phyloP scores from a whole-genome alignment of 768 basidiomycete genomes.

The Macrolepiota fuliginosa region DNA sequence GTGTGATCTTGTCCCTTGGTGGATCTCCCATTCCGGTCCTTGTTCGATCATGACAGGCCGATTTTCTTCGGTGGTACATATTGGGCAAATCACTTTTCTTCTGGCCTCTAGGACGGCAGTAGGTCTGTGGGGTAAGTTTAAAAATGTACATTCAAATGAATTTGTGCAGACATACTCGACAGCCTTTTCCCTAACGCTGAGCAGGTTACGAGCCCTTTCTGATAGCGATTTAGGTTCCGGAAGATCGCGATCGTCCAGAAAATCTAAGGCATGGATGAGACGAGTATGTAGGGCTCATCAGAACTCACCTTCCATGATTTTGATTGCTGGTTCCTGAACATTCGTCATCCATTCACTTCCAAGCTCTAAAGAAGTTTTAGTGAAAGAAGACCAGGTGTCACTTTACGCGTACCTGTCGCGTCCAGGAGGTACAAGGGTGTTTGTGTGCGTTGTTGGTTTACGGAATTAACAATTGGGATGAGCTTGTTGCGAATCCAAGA shows the following conservation, averaged over 20 bases:
- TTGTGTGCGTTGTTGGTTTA: constrained; percentile 34
- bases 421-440: constrained; percentile 57
- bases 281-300: too few species aligned
- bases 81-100: constrained; percentile 54
- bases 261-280: constrained; percentile 40
- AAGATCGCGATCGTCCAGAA: constrained; percentile 46
- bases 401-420: constrained; percentile 50
- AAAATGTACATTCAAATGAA: constrained; percentile 5
- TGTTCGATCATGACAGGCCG: constrained; percentile 68
- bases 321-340: constrained; percentile 50
- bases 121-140: constrained; percentile 42
- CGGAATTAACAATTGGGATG: constrained; percentile 62
- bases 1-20: constrained; percentile 56
- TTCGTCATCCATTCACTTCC: constrained; percentile 57
- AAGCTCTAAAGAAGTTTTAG: constrained; percentile 32
- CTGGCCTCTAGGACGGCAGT: constrained; percentile 50
- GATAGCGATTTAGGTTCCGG: constrained; percentile 62
- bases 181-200: constrained; percentile 41
- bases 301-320: constrained; percentile 46
- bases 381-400: constrained; percentile 6
- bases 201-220: constrained; percentile 47
- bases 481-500: constrained; percentile 93
- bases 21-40: constrained; percentile 51
- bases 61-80: constrained; percentile 56
- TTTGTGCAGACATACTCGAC: constrained; percentile 33